phyloP scores from a whole-genome alignment of 75 land plant species.

The Picea sitchensis region DNA sequence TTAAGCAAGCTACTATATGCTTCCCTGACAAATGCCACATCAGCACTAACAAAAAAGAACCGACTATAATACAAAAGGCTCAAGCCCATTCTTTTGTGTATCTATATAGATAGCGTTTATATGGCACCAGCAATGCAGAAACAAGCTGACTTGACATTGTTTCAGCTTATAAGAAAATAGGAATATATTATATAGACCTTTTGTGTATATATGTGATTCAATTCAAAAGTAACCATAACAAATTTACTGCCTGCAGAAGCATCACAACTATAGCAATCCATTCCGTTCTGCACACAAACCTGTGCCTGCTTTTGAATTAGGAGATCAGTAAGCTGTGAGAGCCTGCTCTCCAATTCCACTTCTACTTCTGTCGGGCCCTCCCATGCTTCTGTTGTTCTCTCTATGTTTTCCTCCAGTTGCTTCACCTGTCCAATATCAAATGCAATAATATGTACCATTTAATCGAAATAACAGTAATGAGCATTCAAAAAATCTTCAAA shows the following conservation, averaged over 20 bases:
- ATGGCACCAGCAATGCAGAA: too few species aligned
- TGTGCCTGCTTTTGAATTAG: slow-evolving; percentile 91
- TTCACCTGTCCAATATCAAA: slow-evolving; percentile 36
- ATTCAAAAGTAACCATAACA: background rate
- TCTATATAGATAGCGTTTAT: too few species aligned
- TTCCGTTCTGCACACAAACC: slow-evolving; percentile 27
- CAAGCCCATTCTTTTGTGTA: too few species aligned
- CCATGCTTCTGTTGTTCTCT: slow-evolving; percentile 43
- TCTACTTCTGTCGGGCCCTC: slow-evolving; percentile 72
- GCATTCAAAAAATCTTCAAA: background rate
- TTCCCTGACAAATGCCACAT: background rate
- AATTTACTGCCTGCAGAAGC: background rate
- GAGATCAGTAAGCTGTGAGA: slow-evolving; percentile 74
- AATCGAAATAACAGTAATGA: background rate
- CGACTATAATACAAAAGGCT: background rate
- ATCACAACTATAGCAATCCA: background rate
- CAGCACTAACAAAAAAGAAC: background rate
- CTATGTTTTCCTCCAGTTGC: slow-evolving; percentile 60
- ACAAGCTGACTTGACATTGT: background rate
- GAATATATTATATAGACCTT: background rate
- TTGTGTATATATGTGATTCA: background rate
- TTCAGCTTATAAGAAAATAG: background rate
- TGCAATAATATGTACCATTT: background rate
- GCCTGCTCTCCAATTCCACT: slow-evolving; percentile 69
- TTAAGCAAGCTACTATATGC: background rate